Evolutionary conservation across 176 grass and related monocot species (phyloP).

Genomic region (Triticum dicoccoides): DNA sequence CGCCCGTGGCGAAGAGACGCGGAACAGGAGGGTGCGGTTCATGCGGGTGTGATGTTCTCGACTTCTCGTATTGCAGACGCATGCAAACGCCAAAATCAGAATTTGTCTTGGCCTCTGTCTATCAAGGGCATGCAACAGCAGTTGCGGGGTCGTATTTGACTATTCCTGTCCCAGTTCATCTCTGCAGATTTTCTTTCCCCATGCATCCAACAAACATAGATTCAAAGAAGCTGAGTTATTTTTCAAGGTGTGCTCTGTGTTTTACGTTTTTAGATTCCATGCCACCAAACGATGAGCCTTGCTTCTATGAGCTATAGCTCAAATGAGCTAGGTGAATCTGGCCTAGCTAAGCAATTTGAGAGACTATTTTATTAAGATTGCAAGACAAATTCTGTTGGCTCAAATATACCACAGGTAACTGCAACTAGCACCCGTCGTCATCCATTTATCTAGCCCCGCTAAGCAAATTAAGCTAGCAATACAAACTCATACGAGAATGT

Average conservation of each 20-base stretch:
- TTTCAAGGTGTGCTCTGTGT: background rate
- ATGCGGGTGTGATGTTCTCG: too few species aligned
- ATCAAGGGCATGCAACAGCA: background rate
- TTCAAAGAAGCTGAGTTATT: background rate
- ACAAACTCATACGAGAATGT: background rate
- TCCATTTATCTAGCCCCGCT: background rate
- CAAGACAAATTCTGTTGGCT: background rate
- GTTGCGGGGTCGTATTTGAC: background rate
- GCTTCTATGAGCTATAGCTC: background rate
- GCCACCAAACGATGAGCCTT: background rate
- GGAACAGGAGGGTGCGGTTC: too few species aligned
- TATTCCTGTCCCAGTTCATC: background rate
- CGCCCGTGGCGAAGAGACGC: too few species aligned
- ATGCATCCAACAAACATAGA: background rate
- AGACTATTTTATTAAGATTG: background rate
- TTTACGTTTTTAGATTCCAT: background rate
- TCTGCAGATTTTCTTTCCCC: background rate
- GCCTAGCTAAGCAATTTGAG: background rate
- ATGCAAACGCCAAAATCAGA: too few species aligned
- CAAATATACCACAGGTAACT: background rate
- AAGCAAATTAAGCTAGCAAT: background rate
- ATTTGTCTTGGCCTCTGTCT: background rate
- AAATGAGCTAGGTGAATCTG: background rate
- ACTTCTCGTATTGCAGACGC: too few species aligned
- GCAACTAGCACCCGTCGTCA: background rate